A percentile compares a stretch with the other conserved stretches of the same genome.
These are phyloP conservation scores for Microbotryum saponariae DNA, from an alignment of 1,284 basidiomycete species.

Conservation along the genomic window DNA sequence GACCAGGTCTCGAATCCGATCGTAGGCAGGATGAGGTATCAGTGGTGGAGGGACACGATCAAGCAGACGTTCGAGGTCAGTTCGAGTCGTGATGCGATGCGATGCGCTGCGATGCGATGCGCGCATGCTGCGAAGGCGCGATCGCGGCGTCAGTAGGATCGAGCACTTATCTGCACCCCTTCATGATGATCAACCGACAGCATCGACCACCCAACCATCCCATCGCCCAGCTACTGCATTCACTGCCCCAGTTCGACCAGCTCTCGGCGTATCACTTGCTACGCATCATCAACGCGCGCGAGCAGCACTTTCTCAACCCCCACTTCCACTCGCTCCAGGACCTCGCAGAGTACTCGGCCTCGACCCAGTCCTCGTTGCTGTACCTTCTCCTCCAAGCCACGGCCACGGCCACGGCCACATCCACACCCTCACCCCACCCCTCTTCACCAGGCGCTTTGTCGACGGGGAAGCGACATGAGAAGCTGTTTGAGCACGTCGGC, in stretches of 20 bases:
- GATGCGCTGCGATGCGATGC: too few species aligned
- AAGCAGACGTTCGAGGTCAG: constrained; percentile 62
- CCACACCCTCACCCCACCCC: constrained; percentile 4
- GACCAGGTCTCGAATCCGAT: constrained; percentile 69
- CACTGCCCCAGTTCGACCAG: constrained; percentile 17
- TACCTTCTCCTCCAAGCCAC: constrained; percentile 31
- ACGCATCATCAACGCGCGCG: constrained; percentile 29
- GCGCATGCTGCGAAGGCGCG: too few species aligned
- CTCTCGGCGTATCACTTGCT: constrained; percentile 34
- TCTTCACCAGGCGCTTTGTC: constrained; percentile 3
- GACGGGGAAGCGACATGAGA: constrained; percentile 8
- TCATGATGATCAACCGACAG: constrained; percentile 2
- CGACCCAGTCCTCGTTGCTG: constrained; percentile 29
- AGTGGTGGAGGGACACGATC: constrained; percentile 86
- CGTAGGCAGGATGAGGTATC: constrained; percentile 79
- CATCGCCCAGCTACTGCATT: constrained; percentile 20
- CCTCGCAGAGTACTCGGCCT: constrained; percentile 31
- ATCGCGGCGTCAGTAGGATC: neutral
- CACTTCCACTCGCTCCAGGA: constrained; percentile 29
- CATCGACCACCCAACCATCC: constrained; percentile 29
- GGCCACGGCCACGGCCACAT: constrained; percentile 7
- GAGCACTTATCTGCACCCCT: neutral
- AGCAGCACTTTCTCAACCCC: constrained; percentile 31
- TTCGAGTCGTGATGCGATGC: constrained; percentile 18
- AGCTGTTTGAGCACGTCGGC: constrained; percentile 25